These are phyloP conservation scores for Mesotaenium endlicherianum DNA, from an alignment of 139 green algal genomes.

Conservation along the genomic window DNA sequence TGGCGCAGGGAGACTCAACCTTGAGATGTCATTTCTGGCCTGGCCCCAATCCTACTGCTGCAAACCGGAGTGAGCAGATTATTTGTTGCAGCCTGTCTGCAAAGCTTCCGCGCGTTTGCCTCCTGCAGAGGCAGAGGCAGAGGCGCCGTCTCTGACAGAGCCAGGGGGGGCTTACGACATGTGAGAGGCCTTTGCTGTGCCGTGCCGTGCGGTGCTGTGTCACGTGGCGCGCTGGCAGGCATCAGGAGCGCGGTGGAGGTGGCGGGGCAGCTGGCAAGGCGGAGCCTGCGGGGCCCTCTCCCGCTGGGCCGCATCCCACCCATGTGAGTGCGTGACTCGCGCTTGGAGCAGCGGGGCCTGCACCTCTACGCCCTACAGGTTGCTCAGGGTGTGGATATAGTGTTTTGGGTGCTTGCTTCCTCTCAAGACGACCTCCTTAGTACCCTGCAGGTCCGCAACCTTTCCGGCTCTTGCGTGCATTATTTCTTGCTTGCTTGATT, in stretches of 20 bases:
- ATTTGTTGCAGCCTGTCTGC: too few species aligned
- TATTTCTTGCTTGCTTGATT: background rate
- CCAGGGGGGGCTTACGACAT: too few species aligned
- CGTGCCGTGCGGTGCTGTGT: too few species aligned
- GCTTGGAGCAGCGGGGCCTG: too few species aligned
- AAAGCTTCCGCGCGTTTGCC: too few species aligned
- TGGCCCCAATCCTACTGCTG: too few species aligned
- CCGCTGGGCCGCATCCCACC: slow-evolving; percentile 70
- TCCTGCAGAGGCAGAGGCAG: too few species aligned
- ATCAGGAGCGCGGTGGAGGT: slow-evolving; percentile 3
- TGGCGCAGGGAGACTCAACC: too few species aligned
- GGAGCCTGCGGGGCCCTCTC: slow-evolving; percentile 55
- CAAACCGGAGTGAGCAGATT: too few species aligned
- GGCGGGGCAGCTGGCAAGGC: slow-evolving; percentile 53
- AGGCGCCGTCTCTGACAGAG: too few species aligned
- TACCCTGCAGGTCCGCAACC: background rate
- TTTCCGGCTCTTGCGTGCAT: background rate
- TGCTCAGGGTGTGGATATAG: background rate
- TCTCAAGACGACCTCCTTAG: background rate
- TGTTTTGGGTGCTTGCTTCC: background rate
- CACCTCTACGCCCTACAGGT: background rate
- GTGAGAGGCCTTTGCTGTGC: too few species aligned
- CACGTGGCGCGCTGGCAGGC: background rate
- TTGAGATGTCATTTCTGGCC: too few species aligned
- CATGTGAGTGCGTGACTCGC: slow-evolving; percentile 63